Conservation (phyloP, 139 green algal genomes). For the Chlamydomonas sphaeroides region DNA sequence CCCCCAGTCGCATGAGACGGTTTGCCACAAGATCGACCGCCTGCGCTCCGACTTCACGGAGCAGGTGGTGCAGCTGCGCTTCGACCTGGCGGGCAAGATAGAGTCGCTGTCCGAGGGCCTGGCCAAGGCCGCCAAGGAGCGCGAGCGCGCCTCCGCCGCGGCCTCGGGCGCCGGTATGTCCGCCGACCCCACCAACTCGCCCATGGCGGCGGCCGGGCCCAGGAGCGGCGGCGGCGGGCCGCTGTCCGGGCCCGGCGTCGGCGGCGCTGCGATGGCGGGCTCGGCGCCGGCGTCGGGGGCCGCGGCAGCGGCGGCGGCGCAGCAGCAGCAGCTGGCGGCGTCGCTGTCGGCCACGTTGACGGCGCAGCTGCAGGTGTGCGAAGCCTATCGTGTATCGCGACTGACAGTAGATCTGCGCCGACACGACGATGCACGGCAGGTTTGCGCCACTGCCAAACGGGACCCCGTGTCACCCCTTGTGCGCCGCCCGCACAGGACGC, state of each 20-base stretch:
- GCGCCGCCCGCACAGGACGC: background rate
- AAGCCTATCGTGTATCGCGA: too few species aligned
- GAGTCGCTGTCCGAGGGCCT: background rate
- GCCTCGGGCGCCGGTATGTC: background rate
- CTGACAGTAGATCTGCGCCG: too few species aligned
- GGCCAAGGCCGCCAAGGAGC: background rate
- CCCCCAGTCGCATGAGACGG: conserved; percentile 15
- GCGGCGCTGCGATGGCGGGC: background rate
- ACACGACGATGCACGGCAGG: too few species aligned
- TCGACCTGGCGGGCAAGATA: conserved; percentile 6
- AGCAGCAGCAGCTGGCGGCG: conserved; percentile 22
- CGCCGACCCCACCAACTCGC: background rate
- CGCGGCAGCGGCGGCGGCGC: background rate
- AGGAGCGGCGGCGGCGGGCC: background rate
- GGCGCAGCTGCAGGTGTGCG: background rate
- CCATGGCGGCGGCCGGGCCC: background rate
- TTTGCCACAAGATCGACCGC: conserved; percentile 22
- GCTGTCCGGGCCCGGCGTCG: background rate
- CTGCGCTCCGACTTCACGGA: conserved; percentile 28
- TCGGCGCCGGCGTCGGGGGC: background rate
- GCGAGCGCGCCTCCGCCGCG: too few species aligned
- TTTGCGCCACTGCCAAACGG: too few species aligned
- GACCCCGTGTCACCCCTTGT: too few species aligned
- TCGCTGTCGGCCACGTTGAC: background rate
- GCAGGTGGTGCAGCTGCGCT: conserved; percentile 32